phyloP scores from a whole-genome alignment of 1,284 basidiomycete species.

The Cystobasidium sp. region DNA sequence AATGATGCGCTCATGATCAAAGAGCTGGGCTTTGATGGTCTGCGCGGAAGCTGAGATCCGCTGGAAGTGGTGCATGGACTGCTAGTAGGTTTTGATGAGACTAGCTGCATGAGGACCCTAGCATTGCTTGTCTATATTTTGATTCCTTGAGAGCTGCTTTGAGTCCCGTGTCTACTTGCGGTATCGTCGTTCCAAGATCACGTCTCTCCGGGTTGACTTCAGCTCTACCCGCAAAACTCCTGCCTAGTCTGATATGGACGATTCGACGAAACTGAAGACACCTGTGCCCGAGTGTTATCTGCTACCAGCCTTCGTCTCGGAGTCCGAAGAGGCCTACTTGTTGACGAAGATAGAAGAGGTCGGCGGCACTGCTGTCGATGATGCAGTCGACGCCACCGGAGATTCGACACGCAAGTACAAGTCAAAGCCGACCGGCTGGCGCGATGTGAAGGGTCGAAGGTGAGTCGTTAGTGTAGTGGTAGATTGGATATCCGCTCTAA shows the following conservation, averaged over 20 bases:
- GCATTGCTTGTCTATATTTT: neutral
- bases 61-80: slow-evolving; percentile 47
- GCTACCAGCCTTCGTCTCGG: slow-evolving; percentile 77
- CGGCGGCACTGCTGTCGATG: slow-evolving; percentile 44
- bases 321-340: slow-evolving; percentile 77
- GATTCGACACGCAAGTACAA: slow-evolving; percentile 62
- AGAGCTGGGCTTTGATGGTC: slow-evolving; percentile 51
- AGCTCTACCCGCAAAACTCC: neutral
- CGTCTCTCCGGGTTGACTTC: neutral
- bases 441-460: slow-evolving; percentile 77
- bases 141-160: too few relatives aligned
- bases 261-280: slow-evolving; percentile 33
- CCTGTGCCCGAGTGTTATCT: slow-evolving; percentile 44
- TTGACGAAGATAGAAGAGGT: slow-evolving; percentile 63
- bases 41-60: slow-evolving; percentile 45
- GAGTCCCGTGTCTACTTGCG: too few relatives aligned
- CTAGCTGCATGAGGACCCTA: neutral
- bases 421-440: slow-evolving; percentile 82
- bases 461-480: slow-evolving; percentile 58
- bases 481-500: slow-evolving; percentile 54
- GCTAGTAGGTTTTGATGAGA: neutral
- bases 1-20: slow-evolving; percentile 75
- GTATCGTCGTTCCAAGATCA: neutral
- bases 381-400: slow-evolving; percentile 11
- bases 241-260: slow-evolving; percentile 12